These are phyloP conservation scores for Rhodomyrtus psidioides DNA, from an alignment of 441 rosid species.

Conservation along the genomic window DNA sequence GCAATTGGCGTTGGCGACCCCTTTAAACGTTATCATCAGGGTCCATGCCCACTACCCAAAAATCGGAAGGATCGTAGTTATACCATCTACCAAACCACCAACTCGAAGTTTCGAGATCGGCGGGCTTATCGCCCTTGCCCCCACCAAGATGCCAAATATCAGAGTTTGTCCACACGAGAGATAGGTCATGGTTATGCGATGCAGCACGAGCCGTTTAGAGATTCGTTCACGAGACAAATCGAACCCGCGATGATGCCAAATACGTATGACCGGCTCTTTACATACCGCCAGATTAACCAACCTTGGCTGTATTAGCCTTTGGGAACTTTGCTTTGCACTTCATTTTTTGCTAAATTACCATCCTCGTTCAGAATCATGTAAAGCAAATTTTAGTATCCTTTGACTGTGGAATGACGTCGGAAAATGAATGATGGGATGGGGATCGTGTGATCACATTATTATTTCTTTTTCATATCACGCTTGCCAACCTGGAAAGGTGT, in stretches of 20 bases:
- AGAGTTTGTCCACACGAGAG: neutral
- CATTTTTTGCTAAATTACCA: neutral
- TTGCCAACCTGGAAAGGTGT: neutral
- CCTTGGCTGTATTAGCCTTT: too few species aligned
- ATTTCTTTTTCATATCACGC: neutral
- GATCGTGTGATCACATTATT: neutral
- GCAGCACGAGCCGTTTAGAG: rapidly evolving
- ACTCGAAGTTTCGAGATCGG: neutral
- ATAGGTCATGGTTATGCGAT: too few species aligned
- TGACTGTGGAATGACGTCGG: neutral
- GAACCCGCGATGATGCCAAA: neutral
- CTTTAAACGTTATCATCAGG: neutral
- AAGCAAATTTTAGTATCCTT: neutral
- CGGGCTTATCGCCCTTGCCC: rapidly evolving
- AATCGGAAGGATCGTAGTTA: rapidly evolving
- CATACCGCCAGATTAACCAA: neutral
- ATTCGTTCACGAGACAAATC: neutral
- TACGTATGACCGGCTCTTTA: too few species aligned
- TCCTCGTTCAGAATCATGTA: neutral
- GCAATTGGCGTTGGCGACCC: too few species aligned
- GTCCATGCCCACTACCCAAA: neutral
- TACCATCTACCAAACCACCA: neutral
- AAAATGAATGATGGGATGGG: neutral
- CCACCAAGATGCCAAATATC: neutral
- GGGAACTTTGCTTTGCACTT: neutral